phyloP scores from a whole-genome alignment of 1,139 yeast species.

The Suhomyces bokatorum region DNA sequence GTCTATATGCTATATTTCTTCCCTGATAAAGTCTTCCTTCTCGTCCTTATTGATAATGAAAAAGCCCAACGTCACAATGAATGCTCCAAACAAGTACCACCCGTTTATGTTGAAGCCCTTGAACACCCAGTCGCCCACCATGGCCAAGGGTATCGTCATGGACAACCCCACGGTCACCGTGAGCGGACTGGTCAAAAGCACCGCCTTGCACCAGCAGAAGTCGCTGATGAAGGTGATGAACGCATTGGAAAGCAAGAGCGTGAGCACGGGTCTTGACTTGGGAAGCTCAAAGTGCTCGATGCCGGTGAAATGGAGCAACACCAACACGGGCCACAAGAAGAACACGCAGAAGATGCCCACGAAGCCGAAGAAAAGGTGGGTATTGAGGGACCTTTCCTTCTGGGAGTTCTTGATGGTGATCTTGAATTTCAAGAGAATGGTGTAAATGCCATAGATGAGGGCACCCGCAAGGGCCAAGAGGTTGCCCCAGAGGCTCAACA shows the following conservation, averaged over 20 bases:
- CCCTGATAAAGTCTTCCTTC: conserved; percentile 47
- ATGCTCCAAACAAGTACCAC: conserved; percentile 76
- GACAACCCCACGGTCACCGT: conserved; percentile 95
- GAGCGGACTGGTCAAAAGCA: conserved; percentile 86
- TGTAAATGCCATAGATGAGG: conserved; percentile 83
- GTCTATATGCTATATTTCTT: conserved; percentile 3
- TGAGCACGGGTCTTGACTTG: conserved; percentile 48
- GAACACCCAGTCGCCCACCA: conserved; percentile 83
- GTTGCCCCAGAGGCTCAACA: conserved; percentile 68
- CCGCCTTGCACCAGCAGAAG: conserved; percentile 94
- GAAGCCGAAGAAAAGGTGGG: conserved; percentile 88
- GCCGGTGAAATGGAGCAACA: conserved; percentile 61
- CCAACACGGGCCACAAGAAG: conserved; percentile 79
- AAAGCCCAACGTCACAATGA: conserved; percentile 77
- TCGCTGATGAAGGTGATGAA: conserved; percentile 81
- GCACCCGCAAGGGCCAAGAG: conserved; percentile 81
- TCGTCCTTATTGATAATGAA: conserved; percentile 80
- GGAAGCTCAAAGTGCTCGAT: conserved; percentile 77
- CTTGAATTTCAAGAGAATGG: conserved; percentile 74
- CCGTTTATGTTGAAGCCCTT: conserved; percentile 62
- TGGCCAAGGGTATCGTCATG: conserved; percentile 90
- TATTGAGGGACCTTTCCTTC: conserved; percentile 73
- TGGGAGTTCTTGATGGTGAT: conserved; percentile 48
- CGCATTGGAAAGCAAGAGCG: conserved; percentile 64
- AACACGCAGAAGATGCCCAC: conserved; percentile 83